Evolutionary conservation across 1,284 basidiomycete species (phyloP).

Genomic region (Stereum hirsutum): DNA sequence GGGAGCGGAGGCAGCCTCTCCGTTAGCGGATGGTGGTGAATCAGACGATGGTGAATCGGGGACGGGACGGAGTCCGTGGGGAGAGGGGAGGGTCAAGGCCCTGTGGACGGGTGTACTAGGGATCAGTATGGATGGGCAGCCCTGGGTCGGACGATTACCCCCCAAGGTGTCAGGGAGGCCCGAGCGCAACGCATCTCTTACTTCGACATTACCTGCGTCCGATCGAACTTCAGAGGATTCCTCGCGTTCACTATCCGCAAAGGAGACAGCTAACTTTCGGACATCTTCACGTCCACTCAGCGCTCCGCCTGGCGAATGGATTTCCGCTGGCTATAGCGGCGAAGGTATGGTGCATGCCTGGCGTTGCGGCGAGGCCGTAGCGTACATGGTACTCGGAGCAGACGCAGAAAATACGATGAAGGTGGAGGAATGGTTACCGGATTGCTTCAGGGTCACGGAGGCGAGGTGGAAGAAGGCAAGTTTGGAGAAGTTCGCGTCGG

Average conservation of each 20-base stretch:
- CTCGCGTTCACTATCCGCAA: too few species aligned
- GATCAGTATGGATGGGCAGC: conserved; percentile 31
- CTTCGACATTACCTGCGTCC: not conserved
- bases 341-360: conserved; percentile 65
- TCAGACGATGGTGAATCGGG: too few species aligned
- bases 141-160: conserved; percentile 38
- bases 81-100: conserved; percentile 30
- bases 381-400: conserved; percentile 41
- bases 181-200: conserved; percentile 5
- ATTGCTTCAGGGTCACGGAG: conserved; percentile 38
- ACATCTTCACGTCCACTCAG: conserved; percentile 4
- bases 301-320: conserved; percentile 35
- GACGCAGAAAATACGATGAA: conserved; percentile 21
- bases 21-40: conserved; percentile 8
- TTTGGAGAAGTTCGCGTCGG: conserved; percentile 19
- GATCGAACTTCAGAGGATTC: too few species aligned
- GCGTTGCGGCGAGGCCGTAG: conserved; percentile 47
- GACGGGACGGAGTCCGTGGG: conserved; percentile 22
- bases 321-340: conserved; percentile 49
- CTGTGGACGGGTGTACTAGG: conserved; percentile 47
- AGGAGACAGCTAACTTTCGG: not conserved
- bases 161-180: conserved; percentile 24
- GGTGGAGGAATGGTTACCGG: conserved; percentile 36
- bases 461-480: conserved; percentile 36
- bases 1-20: conserved; percentile 24